phyloP scores from a whole-genome alignment of 2,329 filamentous ascomycete genomes.

The Epichloe amarillans region DNA sequence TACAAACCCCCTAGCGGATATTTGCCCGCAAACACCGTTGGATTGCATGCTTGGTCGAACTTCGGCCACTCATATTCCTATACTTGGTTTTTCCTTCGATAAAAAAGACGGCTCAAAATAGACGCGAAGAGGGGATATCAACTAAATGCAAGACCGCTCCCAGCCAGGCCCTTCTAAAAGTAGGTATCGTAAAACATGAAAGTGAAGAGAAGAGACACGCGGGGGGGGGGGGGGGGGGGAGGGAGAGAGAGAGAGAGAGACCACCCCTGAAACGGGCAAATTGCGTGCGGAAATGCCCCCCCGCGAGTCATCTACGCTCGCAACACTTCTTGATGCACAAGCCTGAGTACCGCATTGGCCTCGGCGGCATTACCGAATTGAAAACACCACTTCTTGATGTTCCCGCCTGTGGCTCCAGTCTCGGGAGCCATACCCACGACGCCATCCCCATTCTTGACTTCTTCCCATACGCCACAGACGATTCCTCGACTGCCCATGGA shows the following conservation, averaged over 20 bases:
- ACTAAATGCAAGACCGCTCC: not conserved
- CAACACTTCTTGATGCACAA: constrained; percentile 44
- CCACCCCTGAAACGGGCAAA: not conserved
- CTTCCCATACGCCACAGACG: constrained; percentile 78
- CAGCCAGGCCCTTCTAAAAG: not conserved
- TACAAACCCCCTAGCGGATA: not conserved
- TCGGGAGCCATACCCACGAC: constrained; percentile 38
- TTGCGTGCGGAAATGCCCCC: not conserved
- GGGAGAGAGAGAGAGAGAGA: not conserved
- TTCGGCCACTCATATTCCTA: not conserved
- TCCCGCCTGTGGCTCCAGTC: constrained; percentile 37
- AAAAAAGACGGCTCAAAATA: too few species aligned
- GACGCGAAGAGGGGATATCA: not conserved
- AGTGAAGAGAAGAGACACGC: not conserved
- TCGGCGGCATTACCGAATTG: constrained; percentile 40
- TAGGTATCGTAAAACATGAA: not conserved
- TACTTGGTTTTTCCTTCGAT: not conserved
- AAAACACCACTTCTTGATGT: constrained; percentile 51
- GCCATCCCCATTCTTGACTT: constrained; percentile 50
- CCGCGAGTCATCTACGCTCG: constrained; percentile 15
- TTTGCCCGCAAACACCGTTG: not conserved
- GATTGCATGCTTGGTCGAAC: not conserved
- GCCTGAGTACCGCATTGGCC: constrained; percentile 41
- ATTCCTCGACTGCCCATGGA: constrained; percentile 74
- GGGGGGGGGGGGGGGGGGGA: too few species aligned